Evolutionary conservation across 257 asterid species (phyloP).

Genomic region (Verbascum thapsus): DNA sequence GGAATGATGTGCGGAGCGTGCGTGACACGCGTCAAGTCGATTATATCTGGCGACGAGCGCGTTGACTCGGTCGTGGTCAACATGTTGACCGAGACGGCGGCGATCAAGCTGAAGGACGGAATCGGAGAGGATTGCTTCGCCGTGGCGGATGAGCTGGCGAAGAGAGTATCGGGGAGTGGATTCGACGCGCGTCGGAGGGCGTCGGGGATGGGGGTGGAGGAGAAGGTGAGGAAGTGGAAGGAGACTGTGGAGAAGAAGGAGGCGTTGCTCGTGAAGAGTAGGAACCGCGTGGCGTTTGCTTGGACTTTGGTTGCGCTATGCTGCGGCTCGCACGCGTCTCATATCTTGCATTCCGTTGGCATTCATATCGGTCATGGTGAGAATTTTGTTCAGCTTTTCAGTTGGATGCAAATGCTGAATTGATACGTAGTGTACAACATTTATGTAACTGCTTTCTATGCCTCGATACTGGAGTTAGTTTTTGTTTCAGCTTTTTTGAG

Average conservation of each 20-base stretch:
- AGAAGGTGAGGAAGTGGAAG: slow-evolving; percentile 88
- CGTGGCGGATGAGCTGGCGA: slow-evolving; percentile 68
- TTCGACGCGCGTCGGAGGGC: slow-evolving; percentile 78
- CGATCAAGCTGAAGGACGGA: slow-evolving; percentile 69
- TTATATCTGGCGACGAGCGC: slow-evolving; percentile 71
- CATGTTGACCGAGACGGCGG: slow-evolving; percentile 92
- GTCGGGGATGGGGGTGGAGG: slow-evolving; percentile 80
- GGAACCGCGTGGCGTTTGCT: slow-evolving; percentile 81
- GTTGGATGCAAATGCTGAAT: background rate
- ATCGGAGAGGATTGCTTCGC: slow-evolving; percentile 26
- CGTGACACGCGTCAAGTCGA: slow-evolving; percentile 84
- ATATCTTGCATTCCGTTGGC: slow-evolving; percentile 83
- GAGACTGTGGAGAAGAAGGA: slow-evolving; percentile 84
- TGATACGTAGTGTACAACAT: background rate
- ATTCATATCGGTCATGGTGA: slow-evolving; percentile 87
- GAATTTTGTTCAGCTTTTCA: slow-evolving; percentile 24
- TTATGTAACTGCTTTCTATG: background rate
- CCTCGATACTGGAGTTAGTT: background rate
- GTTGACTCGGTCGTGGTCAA: slow-evolving; percentile 90
- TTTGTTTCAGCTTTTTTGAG: background rate
- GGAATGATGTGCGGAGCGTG: slow-evolving; percentile 99
- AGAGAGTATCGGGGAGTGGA: slow-evolving; percentile 73
- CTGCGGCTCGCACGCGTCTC: slow-evolving; percentile 90
- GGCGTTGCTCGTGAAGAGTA: slow-evolving; percentile 66
- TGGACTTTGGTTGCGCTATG: slow-evolving; percentile 96